Evolutionary conservation across 768 basidiomycete genomes (phyloP).

Genomic region (Panus rudis): DNA sequence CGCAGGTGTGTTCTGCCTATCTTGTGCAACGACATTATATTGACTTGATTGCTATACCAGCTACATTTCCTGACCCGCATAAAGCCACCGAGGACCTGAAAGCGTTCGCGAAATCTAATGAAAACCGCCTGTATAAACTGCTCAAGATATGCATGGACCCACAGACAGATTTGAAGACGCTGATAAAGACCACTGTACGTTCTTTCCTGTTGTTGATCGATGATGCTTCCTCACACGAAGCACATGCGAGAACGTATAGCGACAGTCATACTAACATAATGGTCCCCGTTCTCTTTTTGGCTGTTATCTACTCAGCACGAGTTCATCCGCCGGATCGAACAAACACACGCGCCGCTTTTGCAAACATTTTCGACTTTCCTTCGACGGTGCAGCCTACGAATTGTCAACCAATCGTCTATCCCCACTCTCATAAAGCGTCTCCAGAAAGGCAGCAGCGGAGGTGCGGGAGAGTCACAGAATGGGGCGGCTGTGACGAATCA

Average conservation of each 20-base stretch:
- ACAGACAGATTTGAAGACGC: constrained; percentile 72
- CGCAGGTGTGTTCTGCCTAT: constrained; percentile 41
- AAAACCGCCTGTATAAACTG: constrained; percentile 77
- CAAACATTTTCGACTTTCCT: constrained; percentile 68
- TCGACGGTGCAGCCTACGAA: constrained; percentile 59
- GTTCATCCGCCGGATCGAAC: constrained; percentile 69
- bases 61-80: constrained; percentile 55
- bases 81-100: constrained; percentile 75
- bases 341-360: constrained; percentile 50
- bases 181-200: constrained; percentile 71
- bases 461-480: constrained; percentile 18
- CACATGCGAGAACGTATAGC: constrained; percentile 1
- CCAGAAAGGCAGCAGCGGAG: constrained; percentile 33
- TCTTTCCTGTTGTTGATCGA: not conserved
- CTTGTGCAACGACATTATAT: not conserved
- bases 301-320: constrained; percentile 55
- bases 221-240: constrained; percentile 2
- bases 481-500: constrained; percentile 19
- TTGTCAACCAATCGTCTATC: constrained; percentile 82
- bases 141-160: constrained; percentile 77
- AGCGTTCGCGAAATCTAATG: constrained; percentile 82
- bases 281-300: no score
- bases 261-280: not conserved
- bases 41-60: constrained; percentile 23
- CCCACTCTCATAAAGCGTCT: constrained; percentile 71